Evolutionary conservation across 129 eudicot genomes (phyloP).

Genomic region (Pulicaria dysenterica): DNA sequence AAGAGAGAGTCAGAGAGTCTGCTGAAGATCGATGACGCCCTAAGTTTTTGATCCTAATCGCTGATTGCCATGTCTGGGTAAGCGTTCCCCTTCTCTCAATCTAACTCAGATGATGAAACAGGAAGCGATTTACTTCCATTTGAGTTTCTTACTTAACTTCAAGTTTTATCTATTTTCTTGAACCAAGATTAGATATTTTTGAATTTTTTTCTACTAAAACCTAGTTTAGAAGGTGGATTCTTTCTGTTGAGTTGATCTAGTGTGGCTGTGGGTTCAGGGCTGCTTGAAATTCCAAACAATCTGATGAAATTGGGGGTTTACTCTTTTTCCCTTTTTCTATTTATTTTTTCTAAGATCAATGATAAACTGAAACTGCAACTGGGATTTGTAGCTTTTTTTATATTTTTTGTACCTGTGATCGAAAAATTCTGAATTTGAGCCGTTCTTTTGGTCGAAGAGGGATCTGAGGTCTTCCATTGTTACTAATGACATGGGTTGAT

Average conservation of each 20-base stretch:
- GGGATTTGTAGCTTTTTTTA: not conserved
- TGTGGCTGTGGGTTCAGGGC: slow-evolving; percentile 13
- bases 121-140: slow-evolving; percentile 13
- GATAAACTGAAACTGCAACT: not conserved
- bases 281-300: slow-evolving; percentile 4
- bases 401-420: not conserved
- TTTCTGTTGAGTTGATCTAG: not conserved
- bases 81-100: slow-evolving; percentile 7
- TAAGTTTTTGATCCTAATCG: slow-evolving; percentile 18
- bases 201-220: not conserved
- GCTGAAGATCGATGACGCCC: slow-evolving; percentile 21
- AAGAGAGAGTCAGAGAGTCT: not conserved
- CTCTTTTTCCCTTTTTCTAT: not conserved
- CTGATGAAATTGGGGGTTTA: slow-evolving; percentile 8
- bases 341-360: not conserved
- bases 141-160: slow-evolving; percentile 9
- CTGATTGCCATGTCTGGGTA: slow-evolving; percentile 38
- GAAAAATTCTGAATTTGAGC: slow-evolving; percentile 11
- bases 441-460: slow-evolving; percentile 14
- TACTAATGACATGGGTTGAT: slow-evolving; percentile 5
- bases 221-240: not conserved
- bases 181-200: slow-evolving; percentile 12
- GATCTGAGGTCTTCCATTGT: slow-evolving; percentile 16
- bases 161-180: not conserved
- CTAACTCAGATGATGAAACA: not conserved